Base-by-base conservation (phyloP, 1,284 basidiomycete genomes). In the Trichosporon sp. region DNA sequence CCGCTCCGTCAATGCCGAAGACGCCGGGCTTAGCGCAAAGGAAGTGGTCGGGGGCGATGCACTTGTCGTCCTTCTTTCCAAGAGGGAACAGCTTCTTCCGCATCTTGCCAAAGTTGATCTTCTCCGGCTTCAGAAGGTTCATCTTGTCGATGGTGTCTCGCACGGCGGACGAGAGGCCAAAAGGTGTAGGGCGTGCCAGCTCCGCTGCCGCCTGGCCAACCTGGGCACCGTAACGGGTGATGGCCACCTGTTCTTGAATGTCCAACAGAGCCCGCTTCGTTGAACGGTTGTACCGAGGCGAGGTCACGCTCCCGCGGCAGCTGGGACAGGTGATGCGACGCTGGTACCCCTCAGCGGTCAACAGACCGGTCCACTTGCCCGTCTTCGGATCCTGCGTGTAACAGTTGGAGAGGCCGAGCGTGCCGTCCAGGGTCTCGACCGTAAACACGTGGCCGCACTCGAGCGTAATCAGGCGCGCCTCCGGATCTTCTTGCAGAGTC, bases 401-500 rank as follows among this genome's bases (percentile, higher is more conserved):
- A 74, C 87, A 90, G 2, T 86, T 84, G 0, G 71, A 67, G 78
- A 91, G 85, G 2, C 80, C 75, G 69, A 87, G 87, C 63, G 85
- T 81, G 0, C 88, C 89, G 70, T 92, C 90, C 21, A 92, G 83
- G 0, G 89, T 89, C 76, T 90, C 89, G 5, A 90, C 87, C 0
- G 90, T 91, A 78, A 91, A 91, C 0, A 86, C 80, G 75, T 92
- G 90, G 0, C 86, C 74, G 74, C 90, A 92, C 0, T 85, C 84
- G 25, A 90, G 83, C 0, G 88, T 90, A 73, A 92, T 89, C 25
- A 89, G 75, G 5, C 87, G 80, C 60, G 87, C 66, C 1, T 83
- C 80, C 2, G 80, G 84, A 8, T 75, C 70, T n/a, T 84, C 81
- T 0, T 81, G 77, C 7, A 86, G 79, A 23, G 90, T 75, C 0